phyloP scores from a whole-genome alignment of 176 grass and related monocot species.

The Otatea glauca region DNA sequence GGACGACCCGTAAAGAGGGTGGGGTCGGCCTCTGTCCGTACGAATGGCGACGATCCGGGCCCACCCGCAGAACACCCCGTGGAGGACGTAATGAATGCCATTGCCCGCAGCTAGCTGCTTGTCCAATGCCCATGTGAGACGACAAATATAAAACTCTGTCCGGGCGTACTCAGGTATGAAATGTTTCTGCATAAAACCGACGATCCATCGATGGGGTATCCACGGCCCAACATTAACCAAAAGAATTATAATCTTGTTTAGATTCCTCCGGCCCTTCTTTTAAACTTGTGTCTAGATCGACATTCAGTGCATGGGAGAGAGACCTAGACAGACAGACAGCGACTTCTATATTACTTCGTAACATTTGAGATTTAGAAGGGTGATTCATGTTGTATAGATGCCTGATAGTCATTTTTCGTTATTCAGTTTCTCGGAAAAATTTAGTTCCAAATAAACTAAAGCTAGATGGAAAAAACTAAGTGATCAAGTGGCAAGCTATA shows the following conservation, averaged over 20 bases:
- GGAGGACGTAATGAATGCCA: slow-evolving; percentile 25
- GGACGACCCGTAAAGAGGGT: slow-evolving; percentile 33
- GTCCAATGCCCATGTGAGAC: slow-evolving; percentile 17
- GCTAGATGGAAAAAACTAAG: not conserved
- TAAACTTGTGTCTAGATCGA: not conserved
- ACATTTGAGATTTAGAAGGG: not conserved
- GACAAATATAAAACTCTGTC: slow-evolving; percentile 40
- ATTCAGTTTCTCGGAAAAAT: not conserved
- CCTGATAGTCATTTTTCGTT: not conserved
- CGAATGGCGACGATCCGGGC: slow-evolving; percentile 44
- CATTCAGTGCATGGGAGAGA: not conserved
- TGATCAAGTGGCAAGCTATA: not conserved
- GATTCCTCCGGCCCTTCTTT: not conserved
- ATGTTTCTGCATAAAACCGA: slow-evolving; percentile 20
- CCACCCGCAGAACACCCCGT: not conserved
- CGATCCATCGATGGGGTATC: not conserved
- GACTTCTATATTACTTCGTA: too few species aligned
- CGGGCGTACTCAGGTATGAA: slow-evolving; percentile 17
- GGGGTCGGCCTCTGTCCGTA: slow-evolving; percentile 36
- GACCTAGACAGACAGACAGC: not conserved
- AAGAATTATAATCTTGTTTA: not conserved
- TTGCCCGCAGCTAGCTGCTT: not conserved
- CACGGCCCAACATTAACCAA: not conserved
- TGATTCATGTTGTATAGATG: not conserved
- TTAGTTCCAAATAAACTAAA: not conserved